Evolutionary conservation across 176 grass and related monocot species (phyloP).

Genomic region (Oryza glumipatula): DNA sequence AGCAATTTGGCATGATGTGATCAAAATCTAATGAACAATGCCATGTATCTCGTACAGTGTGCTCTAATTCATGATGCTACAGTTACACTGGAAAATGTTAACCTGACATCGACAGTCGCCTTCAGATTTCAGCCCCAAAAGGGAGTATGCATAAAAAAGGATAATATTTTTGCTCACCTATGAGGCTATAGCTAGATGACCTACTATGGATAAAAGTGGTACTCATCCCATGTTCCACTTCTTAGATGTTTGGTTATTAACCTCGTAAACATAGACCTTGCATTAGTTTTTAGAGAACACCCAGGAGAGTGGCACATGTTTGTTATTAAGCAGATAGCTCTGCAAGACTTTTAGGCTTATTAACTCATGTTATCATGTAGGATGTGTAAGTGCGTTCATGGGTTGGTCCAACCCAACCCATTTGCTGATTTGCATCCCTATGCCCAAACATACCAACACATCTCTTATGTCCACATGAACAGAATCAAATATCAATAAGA

Average conservation of each 20-base stretch:
- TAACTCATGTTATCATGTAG: too few relatives aligned
- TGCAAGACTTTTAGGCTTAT: not conserved
- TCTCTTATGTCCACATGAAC: not conserved
- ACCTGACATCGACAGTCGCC: constrained; percentile 12
- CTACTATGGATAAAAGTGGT: not conserved
- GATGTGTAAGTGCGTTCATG: not conserved
- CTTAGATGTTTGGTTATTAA: not conserved
- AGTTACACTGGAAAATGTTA: constrained; percentile 23
- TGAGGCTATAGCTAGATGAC: not conserved
- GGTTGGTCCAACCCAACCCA: not conserved
- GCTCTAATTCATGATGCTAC: constrained; percentile 22
- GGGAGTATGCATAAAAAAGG: not conserved
- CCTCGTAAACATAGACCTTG: not conserved
- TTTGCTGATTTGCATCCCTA: not conserved
- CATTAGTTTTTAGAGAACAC: not conserved
- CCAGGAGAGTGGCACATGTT: not conserved
- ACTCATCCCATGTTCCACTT: not conserved
- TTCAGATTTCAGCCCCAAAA: constrained; percentile 3
- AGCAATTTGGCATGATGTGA: constrained; percentile 33
- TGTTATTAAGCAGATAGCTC: not conserved
- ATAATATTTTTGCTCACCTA: not conserved
- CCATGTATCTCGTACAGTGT: constrained; percentile 7
- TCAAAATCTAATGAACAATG: constrained; percentile 16
- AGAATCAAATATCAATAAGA: not conserved
- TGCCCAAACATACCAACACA: not conserved